Evolutionary conservation across 805 yeast genomes (phyloP).

Genomic region (Schwanniomyces sp.): DNA sequence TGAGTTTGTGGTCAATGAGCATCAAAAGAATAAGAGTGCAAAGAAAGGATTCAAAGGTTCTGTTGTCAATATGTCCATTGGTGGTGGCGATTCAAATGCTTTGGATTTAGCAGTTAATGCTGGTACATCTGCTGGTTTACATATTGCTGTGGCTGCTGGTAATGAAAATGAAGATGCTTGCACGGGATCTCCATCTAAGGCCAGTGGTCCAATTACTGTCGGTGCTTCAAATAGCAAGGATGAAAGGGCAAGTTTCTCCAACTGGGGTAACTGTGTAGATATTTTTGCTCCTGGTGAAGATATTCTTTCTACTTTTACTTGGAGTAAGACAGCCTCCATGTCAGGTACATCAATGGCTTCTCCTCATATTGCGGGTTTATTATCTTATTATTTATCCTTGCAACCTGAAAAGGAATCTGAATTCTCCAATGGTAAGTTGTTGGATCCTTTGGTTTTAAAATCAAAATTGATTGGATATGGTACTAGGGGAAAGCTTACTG

Average conservation of each 20-base stretch:
- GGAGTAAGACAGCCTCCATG: constrained; percentile 54
- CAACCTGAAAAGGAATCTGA: constrained; percentile 53
- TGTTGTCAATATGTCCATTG: constrained; percentile 62
- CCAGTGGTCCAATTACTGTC: constrained; percentile 54
- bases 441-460: constrained; percentile 56
- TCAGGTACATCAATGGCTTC: constrained; percentile 68
- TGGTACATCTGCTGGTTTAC: constrained; percentile 55
- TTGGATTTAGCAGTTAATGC: constrained; percentile 60
- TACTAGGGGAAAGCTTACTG: constrained; percentile 46
- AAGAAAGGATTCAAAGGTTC: constrained; percentile 55
- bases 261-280: constrained; percentile 54
- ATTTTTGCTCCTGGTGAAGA: constrained; percentile 58
- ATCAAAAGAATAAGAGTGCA: constrained; percentile 24
- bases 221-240: constrained; percentile 49
- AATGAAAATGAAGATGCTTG: constrained; percentile 63
- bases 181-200: constrained; percentile 59
- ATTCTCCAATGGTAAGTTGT: constrained; percentile 37
- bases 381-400: constrained; percentile 56
- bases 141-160: constrained; percentile 65
- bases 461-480: constrained; percentile 52
- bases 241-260: constrained; percentile 51
- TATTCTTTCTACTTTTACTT: constrained; percentile 55
- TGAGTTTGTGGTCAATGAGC: constrained; percentile 39
- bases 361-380: constrained; percentile 57
- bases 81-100: constrained; percentile 57